Evolutionary conservation across 148 eudicot species (phyloP), one percentile per base, ranked within the genome.

Genomic region (Polygonum aviculare): DNA sequence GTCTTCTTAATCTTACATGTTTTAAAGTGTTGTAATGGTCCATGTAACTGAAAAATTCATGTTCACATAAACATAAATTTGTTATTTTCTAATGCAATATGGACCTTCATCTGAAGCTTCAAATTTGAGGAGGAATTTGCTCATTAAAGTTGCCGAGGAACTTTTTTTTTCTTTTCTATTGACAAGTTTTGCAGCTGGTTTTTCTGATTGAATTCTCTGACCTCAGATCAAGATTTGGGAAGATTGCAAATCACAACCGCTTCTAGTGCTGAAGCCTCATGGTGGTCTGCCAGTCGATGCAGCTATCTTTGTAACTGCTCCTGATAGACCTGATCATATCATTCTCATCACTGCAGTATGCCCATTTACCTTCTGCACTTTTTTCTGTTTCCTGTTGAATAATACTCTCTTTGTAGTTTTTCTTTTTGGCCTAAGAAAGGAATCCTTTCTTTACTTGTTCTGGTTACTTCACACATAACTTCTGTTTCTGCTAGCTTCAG

Each of bases 191-290:
- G 63, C 22, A 21, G 31, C 10, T 57, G 63, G 63, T 9, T 57
- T 10, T 44, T 44, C 47, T 44, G 47, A 44, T 44, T 44, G 21
- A 63, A 63, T 63, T 15, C 69, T 63, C 26, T 63, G 55, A 72
- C 40, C 45, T 63, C 94, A 95, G 98, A 87, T 95, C 59, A 95
- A 95, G 83, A 92, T 95, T 77, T 95, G 98, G 98, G 97, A 89
- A 81, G 98, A 95, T 57, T 92, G 96, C 69, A 95, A 88, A 86
- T 71, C 86, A 12, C 79, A 44, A 12, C 98, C 98, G 12, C 90
- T 92, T 65, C 83, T 88, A 26, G 94, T 92, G 71, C 80, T 92
- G 78, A 86, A 92, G 87, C 97, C 98, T 69, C 96, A 95, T 79
- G 93, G 88, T 75, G 94, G 98, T 36, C 94, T 85, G 69, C 94